A percentile compares a stretch with the other conserved stretches of the same genome.
Conservation (phyloP, 768 basidiomycete genomes). For the Trametes maxima region DNA sequence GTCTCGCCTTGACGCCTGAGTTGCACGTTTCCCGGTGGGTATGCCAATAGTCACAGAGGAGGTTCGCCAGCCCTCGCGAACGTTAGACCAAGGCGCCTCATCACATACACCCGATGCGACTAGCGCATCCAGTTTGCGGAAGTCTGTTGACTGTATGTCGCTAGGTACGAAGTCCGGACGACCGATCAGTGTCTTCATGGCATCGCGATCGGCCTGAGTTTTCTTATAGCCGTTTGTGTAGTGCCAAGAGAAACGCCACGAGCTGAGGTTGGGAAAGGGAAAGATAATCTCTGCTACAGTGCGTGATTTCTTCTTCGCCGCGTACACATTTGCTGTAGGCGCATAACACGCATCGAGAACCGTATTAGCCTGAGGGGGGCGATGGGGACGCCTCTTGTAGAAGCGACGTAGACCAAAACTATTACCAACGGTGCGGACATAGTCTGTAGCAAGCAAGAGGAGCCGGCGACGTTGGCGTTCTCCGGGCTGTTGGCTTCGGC, state of each 20-base stretch:
- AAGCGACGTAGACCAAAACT: conserved; percentile 7
- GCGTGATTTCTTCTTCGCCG: not conserved
- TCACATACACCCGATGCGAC: not conserved
- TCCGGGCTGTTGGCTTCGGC: no score
- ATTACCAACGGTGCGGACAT: not conserved
- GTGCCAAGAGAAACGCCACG: conserved; percentile 29
- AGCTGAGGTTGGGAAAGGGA: conserved; percentile 10
- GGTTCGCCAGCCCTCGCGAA: conserved; percentile 7
- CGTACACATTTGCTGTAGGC: not conserved
- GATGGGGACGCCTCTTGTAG: conserved; percentile 8
- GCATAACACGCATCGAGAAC: not conserved
- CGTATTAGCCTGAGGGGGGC: not conserved
- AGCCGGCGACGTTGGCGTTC: not conserved
- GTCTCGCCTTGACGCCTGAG: conserved; percentile 6
- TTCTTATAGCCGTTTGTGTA: conserved; percentile 25
- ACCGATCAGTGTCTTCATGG: not conserved
- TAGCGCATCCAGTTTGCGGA: not conserved
- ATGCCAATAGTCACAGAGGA: conserved; percentile 9
- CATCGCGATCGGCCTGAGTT: conserved; percentile 1
- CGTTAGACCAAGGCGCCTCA: not conserved
- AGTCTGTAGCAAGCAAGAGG: not conserved
- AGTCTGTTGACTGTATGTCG: conserved; percentile 1
- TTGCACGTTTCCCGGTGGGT: not conserved
- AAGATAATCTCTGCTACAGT: conserved; percentile 6
- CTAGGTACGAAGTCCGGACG: not conserved